Evolutionary conservation across 192 early-diverging fungal genomes (phyloP).

Genomic region (Coemansia sp.): DNA sequence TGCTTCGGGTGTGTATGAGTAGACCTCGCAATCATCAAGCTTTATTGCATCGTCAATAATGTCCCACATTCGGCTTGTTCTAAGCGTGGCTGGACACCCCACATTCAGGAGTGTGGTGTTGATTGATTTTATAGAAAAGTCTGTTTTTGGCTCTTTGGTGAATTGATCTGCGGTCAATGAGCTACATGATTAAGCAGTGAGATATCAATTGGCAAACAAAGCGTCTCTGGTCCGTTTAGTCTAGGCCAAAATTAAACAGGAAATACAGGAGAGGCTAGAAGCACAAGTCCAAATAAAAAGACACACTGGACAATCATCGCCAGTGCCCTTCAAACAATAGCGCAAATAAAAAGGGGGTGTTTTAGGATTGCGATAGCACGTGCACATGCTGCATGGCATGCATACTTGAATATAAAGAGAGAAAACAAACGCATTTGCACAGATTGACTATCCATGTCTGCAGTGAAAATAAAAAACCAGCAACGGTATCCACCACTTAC

Average conservation of each 20-base stretch:
- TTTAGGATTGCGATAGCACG: neutral
- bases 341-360: neutral
- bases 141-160: slow-evolving; percentile 66
- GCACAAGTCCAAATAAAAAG: neutral
- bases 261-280: neutral
- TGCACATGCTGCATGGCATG: neutral
- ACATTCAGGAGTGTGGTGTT: slow-evolving; percentile 84
- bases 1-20: slow-evolving; percentile 83
- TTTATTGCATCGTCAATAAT: slow-evolving; percentile 82
- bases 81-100: slow-evolving; percentile 56
- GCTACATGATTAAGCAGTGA: slow-evolving; percentile 23
- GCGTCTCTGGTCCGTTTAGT: neutral
- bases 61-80: slow-evolving; percentile 74
- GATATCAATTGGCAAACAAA: neutral
- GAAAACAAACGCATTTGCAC: too few relatives aligned
- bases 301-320: too few relatives aligned
- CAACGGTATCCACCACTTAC: slow-evolving; percentile 63
- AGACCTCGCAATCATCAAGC: slow-evolving; percentile 84
- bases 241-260: neutral
- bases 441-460: neutral
- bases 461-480: slow-evolving; percentile 1
- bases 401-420: neutral
- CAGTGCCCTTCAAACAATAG: neutral
- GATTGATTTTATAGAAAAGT: slow-evolving; percentile 77
- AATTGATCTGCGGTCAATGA: slow-evolving; percentile 56